Percentiles rank a stretch among this genome's conserved stretches.
Evolutionary conservation across 768 basidiomycete genomes (phyloP).

Genomic region (Boletus edulis): DNA sequence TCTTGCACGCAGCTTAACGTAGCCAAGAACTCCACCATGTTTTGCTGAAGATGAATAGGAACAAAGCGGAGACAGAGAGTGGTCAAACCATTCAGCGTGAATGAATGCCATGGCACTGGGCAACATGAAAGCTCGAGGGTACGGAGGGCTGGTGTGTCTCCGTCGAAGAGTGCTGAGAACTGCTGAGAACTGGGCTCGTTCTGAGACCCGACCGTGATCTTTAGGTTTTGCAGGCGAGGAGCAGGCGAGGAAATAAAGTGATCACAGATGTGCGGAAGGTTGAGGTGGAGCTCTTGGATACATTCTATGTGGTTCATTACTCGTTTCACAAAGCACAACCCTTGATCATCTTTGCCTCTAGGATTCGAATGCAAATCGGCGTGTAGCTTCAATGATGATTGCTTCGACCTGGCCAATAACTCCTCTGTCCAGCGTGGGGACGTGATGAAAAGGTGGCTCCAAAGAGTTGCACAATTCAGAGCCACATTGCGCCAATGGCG

Average conservation of each 20-base stretch:
- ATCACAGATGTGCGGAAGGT: no score
- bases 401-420: no score
- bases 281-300: neutral
- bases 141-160: neutral
- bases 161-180: neutral
- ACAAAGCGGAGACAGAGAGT: constrained; percentile 33
- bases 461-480: no score
- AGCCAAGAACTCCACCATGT: constrained; percentile 29
- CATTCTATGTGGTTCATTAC: neutral
- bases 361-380: no score
- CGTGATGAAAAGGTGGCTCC: no score
- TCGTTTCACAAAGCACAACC: neutral
- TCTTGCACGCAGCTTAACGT: constrained; percentile 34
- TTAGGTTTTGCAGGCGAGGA: neutral
- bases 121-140: neutral
- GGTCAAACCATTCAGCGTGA: constrained; percentile 27
- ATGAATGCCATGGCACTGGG: neutral
- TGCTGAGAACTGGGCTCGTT: neutral
- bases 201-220: neutral
- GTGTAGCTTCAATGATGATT: no score
- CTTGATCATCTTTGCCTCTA: no score
- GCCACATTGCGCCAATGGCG: no score
- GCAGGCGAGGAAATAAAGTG: neutral
- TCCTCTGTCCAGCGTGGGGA: no score
- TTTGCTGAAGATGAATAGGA: constrained; percentile 21